Evolutionary conservation across 345 rosid species (phyloP).

Genomic region (Rhodamnia argentea): DNA sequence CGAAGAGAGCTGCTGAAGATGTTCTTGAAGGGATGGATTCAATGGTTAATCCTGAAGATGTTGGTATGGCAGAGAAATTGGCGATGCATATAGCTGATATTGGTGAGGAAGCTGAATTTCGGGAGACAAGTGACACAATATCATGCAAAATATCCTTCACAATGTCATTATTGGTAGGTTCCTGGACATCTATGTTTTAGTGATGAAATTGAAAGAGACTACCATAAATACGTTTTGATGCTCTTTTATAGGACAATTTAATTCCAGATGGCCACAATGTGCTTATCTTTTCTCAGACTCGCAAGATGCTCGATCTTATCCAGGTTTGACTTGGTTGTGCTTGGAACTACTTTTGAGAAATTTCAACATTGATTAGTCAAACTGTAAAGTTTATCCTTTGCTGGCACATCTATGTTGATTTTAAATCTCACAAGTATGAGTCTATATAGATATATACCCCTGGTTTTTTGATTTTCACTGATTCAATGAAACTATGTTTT

Average conservation of each 20-base stretch:
- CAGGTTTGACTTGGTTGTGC: conserved; percentile 47
- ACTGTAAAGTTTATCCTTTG: neutral
- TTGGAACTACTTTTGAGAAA: neutral
- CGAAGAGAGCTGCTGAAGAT: conserved; percentile 83
- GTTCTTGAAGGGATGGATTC: conserved; percentile 92
- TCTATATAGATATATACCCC: neutral
- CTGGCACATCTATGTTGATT: neutral
- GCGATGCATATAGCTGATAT: conserved; percentile 85
- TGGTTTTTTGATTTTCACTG: neutral
- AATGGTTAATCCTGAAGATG: conserved; percentile 60
- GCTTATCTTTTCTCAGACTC: conserved; percentile 93
- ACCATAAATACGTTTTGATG: conserved; percentile 1
- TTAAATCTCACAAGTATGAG: neutral
- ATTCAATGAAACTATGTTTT: neutral
- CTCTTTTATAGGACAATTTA: conserved; percentile 43
- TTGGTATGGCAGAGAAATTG: conserved; percentile 70
- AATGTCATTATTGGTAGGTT: conserved; percentile 66
- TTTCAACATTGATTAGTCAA: neutral
- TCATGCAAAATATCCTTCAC: conserved; percentile 94
- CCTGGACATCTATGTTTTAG: neutral
- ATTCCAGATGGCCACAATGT: conserved; percentile 92
- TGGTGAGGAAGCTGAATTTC: conserved; percentile 63
- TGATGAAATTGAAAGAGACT: neutral
- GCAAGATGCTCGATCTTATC: conserved; percentile 90
- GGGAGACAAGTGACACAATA: conserved; percentile 61